Conservation (phyloP, 2,329 filamentous ascomycete genomes). For the Botrytis medusae region DNA sequence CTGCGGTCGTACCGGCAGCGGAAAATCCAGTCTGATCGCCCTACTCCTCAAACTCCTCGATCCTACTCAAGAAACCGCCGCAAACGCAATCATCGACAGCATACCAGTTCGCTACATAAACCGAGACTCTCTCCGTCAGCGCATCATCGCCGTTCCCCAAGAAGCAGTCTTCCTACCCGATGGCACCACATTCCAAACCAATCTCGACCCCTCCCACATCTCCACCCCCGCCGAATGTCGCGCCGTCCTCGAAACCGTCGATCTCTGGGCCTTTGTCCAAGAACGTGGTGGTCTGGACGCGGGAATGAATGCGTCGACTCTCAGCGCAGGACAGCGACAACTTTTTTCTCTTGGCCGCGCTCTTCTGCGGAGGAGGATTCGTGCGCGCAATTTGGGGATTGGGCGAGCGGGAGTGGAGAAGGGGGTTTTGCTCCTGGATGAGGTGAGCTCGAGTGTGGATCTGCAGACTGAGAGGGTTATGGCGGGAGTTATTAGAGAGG, state of each 20-base stretch:
- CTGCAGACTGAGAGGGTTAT: not conserved
- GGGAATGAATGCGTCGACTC: not conserved
- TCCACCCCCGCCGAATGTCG: not conserved
- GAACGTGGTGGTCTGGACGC: not conserved
- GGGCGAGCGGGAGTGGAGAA: not conserved
- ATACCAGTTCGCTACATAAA: not conserved
- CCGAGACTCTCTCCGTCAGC: not conserved
- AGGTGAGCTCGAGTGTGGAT: not conserved
- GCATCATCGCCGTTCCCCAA: not conserved
- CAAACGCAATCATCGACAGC: not conserved
- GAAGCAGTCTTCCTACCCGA: slow-evolving; percentile 1
- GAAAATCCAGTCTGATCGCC: not conserved
- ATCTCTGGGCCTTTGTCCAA: not conserved
- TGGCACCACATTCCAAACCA: not conserved
- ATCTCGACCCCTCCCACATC: not conserved
- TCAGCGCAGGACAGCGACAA: not conserved
- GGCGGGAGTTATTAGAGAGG: not conserved
- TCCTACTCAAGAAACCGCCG: not conserved
- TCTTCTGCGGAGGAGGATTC: not conserved
- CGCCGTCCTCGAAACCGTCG: not conserved
- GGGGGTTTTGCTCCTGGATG: not conserved
- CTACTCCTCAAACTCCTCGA: not conserved
- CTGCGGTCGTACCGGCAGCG: not conserved
- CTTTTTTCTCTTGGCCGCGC: not conserved
- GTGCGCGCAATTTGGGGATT: not conserved